A percentile compares a stretch with the other conserved stretches of the same genome.
Evolutionary conservation across 2,329 filamentous ascomycete species (phyloP).

Genomic region (Paraphoma sp.): DNA sequence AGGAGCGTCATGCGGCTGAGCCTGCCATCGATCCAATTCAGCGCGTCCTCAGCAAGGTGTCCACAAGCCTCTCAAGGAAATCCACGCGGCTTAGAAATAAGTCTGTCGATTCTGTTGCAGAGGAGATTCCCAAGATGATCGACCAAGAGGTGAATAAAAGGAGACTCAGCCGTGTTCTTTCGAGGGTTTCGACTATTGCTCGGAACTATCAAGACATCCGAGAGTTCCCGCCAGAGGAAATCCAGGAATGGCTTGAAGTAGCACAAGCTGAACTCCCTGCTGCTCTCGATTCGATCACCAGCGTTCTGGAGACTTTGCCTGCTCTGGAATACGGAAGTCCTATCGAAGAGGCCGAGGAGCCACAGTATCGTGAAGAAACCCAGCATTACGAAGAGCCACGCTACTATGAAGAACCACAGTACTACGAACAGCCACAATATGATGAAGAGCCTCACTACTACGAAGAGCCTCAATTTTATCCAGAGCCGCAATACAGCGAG

Average conservation of each 20-base stretch:
- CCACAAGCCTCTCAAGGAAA: slow-evolving; percentile 9
- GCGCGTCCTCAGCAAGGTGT: slow-evolving; percentile 14
- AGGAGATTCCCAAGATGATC: slow-evolving; percentile 21
- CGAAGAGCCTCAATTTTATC: slow-evolving; percentile 1
- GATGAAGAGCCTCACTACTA: slow-evolving; percentile 3
- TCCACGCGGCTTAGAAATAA: slow-evolving; percentile 22
- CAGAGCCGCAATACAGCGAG: neutral
- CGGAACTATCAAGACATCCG: slow-evolving; percentile 14
- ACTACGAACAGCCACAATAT: neutral
- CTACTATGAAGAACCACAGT: neutral
- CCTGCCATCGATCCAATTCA: slow-evolving; percentile 11
- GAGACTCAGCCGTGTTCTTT: slow-evolving; percentile 18
- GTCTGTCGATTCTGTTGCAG: slow-evolving; percentile 21
- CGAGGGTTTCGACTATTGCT: slow-evolving; percentile 13
- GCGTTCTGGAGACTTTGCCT: slow-evolving; percentile 6
- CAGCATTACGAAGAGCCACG: neutral
- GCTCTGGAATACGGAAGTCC: neutral
- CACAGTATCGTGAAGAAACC: slow-evolving; percentile 1
- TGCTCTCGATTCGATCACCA: slow-evolving; percentile 22
- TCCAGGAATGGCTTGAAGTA: slow-evolving; percentile 25
- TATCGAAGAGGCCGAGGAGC: neutral
- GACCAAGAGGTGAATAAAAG: slow-evolving; percentile 17
- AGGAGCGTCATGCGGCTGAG: slow-evolving; percentile 10
- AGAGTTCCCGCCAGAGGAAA: slow-evolving; percentile 15
- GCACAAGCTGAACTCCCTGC: slow-evolving; percentile 22